Evolutionary conservation across 2,329 filamentous ascomycete species (phyloP).

Genomic region (Diaporthe amygdali): DNA sequence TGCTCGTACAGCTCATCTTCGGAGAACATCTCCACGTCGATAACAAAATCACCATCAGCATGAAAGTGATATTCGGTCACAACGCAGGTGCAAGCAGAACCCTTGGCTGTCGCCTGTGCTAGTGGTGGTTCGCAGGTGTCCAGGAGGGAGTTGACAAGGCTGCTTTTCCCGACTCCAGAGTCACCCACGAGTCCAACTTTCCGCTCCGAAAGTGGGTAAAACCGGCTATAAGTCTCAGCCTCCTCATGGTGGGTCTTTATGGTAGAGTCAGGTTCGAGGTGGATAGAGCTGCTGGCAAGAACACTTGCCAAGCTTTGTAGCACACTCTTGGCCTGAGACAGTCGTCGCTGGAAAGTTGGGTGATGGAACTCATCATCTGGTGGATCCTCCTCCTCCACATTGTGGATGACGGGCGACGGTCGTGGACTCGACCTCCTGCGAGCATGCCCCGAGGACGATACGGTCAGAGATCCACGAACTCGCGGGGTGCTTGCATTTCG

Average conservation of each 20-base stretch:
- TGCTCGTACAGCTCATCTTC: conserved; percentile 39
- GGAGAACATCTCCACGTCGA: conserved; percentile 41
- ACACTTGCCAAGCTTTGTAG: conserved; percentile 37
- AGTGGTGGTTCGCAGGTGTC: conserved; percentile 44
- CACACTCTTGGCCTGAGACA: conserved; percentile 39
- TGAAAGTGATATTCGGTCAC: conserved; percentile 52
- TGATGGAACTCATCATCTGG: conserved; percentile 40
- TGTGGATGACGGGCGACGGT: background rate
- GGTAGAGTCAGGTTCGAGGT: conserved; percentile 43
- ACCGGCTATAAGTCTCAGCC: conserved; percentile 39
- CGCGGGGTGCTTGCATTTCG: background rate
- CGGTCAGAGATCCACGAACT: background rate
- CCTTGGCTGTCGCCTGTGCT: conserved; percentile 48
- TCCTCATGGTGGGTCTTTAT: conserved; percentile 41
- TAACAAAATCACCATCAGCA: conserved; percentile 34
- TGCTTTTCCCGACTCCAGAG: conserved; percentile 55
- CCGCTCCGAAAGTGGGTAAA: conserved; percentile 44
- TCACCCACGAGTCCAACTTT: conserved; percentile 54
- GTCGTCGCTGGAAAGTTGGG: conserved; percentile 39
- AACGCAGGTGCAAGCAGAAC: conserved; percentile 52
- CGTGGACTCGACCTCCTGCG: background rate
- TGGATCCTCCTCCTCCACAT: background rate
- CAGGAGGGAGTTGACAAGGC: conserved; percentile 53
- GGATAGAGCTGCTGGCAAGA: conserved; percentile 40
- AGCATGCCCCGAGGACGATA: background rate